Evolutionary conservation across 1,284 basidiomycete species (phyloP), one percentile per base, ranked within the genome.

Genomic region (Flammula alnicola): DNA sequence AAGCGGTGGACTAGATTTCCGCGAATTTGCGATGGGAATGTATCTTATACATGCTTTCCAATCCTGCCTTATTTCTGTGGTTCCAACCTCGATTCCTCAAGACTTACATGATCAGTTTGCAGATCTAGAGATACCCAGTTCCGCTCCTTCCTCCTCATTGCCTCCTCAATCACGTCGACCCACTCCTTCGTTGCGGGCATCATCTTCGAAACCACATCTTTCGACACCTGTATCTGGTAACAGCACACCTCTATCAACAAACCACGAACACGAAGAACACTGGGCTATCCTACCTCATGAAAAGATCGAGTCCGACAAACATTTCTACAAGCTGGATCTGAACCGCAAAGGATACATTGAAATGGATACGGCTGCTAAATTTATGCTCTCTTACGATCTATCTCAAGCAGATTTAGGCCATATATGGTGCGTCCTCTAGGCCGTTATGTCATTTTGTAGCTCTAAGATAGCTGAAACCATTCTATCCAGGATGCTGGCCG

Each of bases 401-500:
- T 48, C 56, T n/a, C 40, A 50, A 20, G 52, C 49, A 12, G 59
- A 61, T 23, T 29, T 71, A 35, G 65, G 64, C 1, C 60, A 57
- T 7, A 72, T 74, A 44, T 69, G 68, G 72, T 71, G 29, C n/a
- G 63, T 62, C 26, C 7, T 38, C 36, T n/a, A n/a, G n/a, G n/a
- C n/a, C n/a, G 3, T 10, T 25, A 38, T 29, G 11, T 29, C 4
- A 23, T 9, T 26, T 3, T 12, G 5, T 7, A 26, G 7, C 12
- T 36, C 31, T 16, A 12, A 35, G 9, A 10, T n/a, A 11, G 3
- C 26, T 19, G 12, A 11, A 39, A 29, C 4, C 4, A 17, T 8
- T 14, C 7, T 14, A 30, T n/a, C n/a, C n/a, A 49, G 47, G 47
- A 27, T 43, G 26, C 81, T 98, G 7, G 80, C 94, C 5, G 94